Base-by-base conservation (phyloP, 2,329 filamentous ascomycete species). In the Penicillium sp. region DNA sequence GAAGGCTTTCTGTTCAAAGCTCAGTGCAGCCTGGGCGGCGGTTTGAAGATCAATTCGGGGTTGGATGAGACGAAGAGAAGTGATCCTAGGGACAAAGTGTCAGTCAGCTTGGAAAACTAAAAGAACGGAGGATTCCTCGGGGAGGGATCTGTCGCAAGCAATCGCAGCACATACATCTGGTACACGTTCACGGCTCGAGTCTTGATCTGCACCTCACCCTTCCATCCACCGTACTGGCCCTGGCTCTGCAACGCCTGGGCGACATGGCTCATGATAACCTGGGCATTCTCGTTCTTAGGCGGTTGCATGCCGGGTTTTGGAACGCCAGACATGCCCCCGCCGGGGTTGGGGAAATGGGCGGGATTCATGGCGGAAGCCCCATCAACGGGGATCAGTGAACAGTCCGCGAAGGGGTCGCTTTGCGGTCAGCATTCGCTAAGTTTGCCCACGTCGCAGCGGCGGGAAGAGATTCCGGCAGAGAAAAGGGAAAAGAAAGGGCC, bases 1-100 rank as follows among this genome's bases (percentile, higher is more conserved):
- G 39, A 73, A 73, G 9, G 68, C 62, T 41, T 69, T 70, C 31
- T 66, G 60, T 49, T 74, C 71, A 41, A 73, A 73, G 33, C 50
- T 60, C 30, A 72, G 47, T 11, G 70, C 71, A 25, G 65, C 64
- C 19, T 66, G 57, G 26, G 71, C 60, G 13, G 67, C 64, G 31
- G 57, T 56, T 23, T 60, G 50, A 5, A 68, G 40, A 31, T 68
- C 59, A 35, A 70, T 61, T 19, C 62, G 63, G 17, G 69, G 68
- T 43, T 71, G 61, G 27, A 73, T 67, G 17, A 74, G 54, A 45
- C 69, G 65, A 37, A 74, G 62, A 27, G 69, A 70, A 20, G 70
- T 68, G 39, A 71, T 67, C 59, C 67, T 70, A 39, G n/a, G 17
- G n/a, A n/a, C n/a, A n/a, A n/a, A 23, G 21, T 23, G 21, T 27